A percentile compares a stretch with the other conserved stretches of the same genome.
Evolutionary conservation across 108 stramenopile species (phyloP).

Genomic region (Cylindrotheca fusiformis): DNA sequence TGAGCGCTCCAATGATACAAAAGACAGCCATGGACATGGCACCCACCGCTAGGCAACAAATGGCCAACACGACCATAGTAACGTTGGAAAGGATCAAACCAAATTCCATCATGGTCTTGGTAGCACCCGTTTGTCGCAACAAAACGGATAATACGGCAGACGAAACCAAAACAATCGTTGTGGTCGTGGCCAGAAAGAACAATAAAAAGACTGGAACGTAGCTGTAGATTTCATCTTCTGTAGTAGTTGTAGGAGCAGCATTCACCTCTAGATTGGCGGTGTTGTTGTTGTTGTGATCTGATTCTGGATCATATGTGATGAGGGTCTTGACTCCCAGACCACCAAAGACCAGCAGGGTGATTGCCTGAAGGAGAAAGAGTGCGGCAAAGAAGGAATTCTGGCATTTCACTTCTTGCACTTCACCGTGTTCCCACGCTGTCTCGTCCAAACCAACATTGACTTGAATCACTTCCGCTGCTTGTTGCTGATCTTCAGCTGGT

Average conservation of each 20-base stretch:
- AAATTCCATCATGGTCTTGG: constrained; percentile 31
- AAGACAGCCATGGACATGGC: constrained; percentile 18
- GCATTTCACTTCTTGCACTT: constrained; percentile 12
- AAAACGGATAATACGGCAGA: constrained; percentile 12
- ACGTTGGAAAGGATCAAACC: constrained; percentile 31
- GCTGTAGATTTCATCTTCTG: neutral
- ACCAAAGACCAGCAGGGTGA: neutral
- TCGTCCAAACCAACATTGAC: constrained; percentile 11
- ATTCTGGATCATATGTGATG: neutral
- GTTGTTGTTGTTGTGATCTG: neutral
- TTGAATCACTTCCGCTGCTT: neutral
- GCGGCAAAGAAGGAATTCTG: constrained; percentile 24
- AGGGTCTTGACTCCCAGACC: constrained; percentile 16
- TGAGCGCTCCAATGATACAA: constrained; percentile 1
- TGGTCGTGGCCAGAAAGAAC: constrained; percentile 14
- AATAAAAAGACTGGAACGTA: neutral
- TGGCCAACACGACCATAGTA: neutral
- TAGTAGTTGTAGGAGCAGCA: neutral
- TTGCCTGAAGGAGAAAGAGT: constrained; percentile 18
- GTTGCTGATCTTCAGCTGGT: neutral
- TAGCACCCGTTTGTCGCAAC: constrained; percentile 15
- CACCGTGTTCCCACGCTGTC: constrained; percentile 29
- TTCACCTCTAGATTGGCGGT: constrained; percentile 1
- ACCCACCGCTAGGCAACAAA: constrained; percentile 12
- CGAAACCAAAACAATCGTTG: constrained; percentile 13